Base-by-base conservation (phyloP, 805 yeast genomes). In the Nematodospora valgi region DNA sequence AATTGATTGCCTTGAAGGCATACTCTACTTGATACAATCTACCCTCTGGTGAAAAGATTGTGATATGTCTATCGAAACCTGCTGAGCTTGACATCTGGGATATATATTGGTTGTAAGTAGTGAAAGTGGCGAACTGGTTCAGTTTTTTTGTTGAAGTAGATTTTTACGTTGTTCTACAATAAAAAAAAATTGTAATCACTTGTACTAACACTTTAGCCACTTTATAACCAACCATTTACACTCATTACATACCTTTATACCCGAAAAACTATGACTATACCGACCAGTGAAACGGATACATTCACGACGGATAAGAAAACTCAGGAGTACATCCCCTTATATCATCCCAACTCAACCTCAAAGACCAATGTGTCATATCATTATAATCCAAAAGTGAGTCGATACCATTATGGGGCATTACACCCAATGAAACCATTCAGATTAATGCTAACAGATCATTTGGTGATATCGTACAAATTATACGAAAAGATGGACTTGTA, bases 401-500 rank as follows among this genome's bases (percentile, higher is more conserved):
- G 77, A 45, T 89, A 81, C 59, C 96, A 89, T 52, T 89, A 86
- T 58, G 98, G 98, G 12, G 84, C 86, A 1, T 76, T 80, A 41
- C 98, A 91, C 59, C 98, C 98, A n/a, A 91, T 91, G 98, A 91
- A 91, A 58, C 98, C 98, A 11, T 86, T 89, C 58, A 68, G 98
- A 45, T 68, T 93, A 43, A 82, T 88, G 89, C 72, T 91, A 29
- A 91, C 98, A 0, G 97, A 91, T 61, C 96, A 89, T 56, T 65
- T 91, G 42, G 91, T 91, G 34, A 76, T 82, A 22, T 80, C 83
- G 10, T 91, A 93, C 59, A 86, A 86, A 39, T 64, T 91, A 30
- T 86, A 89, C 57, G 87, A 87, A 50, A 74, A 80, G 46, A 86
- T 91, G 96, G 98, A 93, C 54, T 62, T 88, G 19, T 93, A 85